Percentiles rank a stretch among this genome's conserved stretches.
Conservation (phyloP, 768 basidiomycete species). For the Suillus paluster region DNA sequence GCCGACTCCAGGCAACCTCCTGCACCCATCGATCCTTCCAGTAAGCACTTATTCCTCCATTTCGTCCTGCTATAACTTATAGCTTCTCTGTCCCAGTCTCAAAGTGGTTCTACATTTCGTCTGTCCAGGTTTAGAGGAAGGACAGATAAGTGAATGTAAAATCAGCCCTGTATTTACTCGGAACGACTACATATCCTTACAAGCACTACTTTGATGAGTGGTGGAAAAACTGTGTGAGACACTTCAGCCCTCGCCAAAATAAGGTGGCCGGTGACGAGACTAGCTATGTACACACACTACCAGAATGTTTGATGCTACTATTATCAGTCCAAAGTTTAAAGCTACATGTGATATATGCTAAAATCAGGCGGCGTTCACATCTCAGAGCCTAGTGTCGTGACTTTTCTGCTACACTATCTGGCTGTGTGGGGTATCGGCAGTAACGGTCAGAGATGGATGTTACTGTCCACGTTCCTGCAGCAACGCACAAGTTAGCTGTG, state of each 20-base stretch:
- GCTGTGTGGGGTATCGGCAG: conserved; percentile 84
- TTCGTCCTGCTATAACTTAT: conserved; percentile 17
- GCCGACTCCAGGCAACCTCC: conserved; percentile 82
- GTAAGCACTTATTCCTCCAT: conserved; percentile 47
- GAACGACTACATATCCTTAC: background rate
- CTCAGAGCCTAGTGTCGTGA: conserved; percentile 22
- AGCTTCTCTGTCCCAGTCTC: conserved; percentile 56
- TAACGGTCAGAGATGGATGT: conserved; percentile 89
- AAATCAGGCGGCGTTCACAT: conserved; percentile 15
- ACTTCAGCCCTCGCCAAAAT: background rate
- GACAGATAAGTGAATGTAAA: background rate
- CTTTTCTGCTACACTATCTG: conserved; percentile 49
- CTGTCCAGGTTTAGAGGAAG: conserved; percentile 67
- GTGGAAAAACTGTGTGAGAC: background rate
- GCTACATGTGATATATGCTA: conserved; percentile 29
- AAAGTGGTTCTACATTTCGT: conserved; percentile 95
- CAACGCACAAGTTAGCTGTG: conserved; percentile 7
- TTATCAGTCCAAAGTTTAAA: conserved; percentile 16
- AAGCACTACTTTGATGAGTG: background rate
- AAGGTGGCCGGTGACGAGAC: background rate
- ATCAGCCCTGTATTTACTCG: background rate
- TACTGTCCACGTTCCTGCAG: conserved; percentile 86
- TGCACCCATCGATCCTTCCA: conserved; percentile 88
- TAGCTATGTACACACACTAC: background rate
- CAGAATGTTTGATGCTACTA: background rate